These are phyloP conservation scores for Grosmannia serpens DNA, from an alignment of 2,329 filamentous ascomycete species.

Conservation along the genomic window DNA sequence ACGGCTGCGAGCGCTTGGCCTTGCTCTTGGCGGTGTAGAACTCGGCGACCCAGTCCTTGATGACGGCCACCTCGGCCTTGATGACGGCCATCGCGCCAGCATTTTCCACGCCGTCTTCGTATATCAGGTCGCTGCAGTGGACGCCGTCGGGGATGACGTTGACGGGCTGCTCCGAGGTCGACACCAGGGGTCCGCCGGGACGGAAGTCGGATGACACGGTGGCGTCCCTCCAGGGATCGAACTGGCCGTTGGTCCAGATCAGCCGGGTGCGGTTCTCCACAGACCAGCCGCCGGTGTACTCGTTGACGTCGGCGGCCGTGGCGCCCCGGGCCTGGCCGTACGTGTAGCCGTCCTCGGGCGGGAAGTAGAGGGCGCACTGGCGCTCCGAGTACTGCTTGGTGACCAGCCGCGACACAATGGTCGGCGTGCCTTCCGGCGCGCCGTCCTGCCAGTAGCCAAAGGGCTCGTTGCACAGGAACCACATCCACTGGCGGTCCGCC, in stretches of 20 bases:
- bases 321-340: conserved; percentile 22
- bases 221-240: conserved; percentile 28
- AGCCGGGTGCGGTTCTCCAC: conserved; percentile 27
- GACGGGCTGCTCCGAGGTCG: conserved; percentile 22
- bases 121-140: conserved; percentile 29
- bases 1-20: not conserved
- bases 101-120: conserved; percentile 37
- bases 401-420: conserved; percentile 28
- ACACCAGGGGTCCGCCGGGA: conserved; percentile 25
- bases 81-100: conserved; percentile 36
- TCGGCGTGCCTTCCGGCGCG: conserved; percentile 29
- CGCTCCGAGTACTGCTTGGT: conserved; percentile 26
- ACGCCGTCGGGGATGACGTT: conserved; percentile 23
- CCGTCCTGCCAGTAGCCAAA: conserved; percentile 31
- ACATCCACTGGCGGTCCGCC: conserved; percentile 40
- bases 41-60: conserved; percentile 43
- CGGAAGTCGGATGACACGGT: conserved; percentile 26
- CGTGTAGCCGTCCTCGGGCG: conserved; percentile 20
- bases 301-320: conserved; percentile 23
- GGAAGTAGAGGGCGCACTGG: conserved; percentile 35
- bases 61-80: conserved; percentile 36
- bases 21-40: conserved; percentile 22
- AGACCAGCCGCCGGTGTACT: conserved; percentile 27
- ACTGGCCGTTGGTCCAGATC: conserved; percentile 28
- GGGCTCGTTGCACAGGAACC: conserved; percentile 43